phyloP scores from a whole-genome alignment of 2,329 filamentous ascomycete genomes.

The Conoideocrella luteorostrata region DNA sequence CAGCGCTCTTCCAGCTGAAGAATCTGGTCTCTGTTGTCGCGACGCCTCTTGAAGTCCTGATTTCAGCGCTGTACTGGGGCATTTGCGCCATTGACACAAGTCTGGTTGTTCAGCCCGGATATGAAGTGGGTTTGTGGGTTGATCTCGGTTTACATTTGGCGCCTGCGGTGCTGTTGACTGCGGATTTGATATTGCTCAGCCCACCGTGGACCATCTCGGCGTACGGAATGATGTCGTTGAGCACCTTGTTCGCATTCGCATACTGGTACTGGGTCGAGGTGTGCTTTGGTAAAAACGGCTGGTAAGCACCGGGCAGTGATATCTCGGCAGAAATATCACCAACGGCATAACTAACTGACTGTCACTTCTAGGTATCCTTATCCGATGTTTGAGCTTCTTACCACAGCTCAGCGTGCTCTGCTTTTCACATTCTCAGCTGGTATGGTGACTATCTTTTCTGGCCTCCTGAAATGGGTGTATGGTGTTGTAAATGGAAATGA shows the following conservation, averaged over 20 bases:
- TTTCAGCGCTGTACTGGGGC: slow-evolving; percentile 68
- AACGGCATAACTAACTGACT: too few species aligned
- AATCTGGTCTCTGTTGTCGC: slow-evolving; percentile 60
- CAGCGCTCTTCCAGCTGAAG: slow-evolving; percentile 56
- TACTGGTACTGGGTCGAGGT: slow-evolving; percentile 77
- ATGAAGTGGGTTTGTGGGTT: slow-evolving; percentile 47
- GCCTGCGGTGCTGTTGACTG: slow-evolving; percentile 55
- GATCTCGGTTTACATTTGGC: slow-evolving; percentile 62
- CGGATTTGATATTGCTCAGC: slow-evolving; percentile 63
- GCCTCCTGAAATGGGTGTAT: slow-evolving; percentile 64
- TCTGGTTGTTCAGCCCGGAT: slow-evolving; percentile 47
- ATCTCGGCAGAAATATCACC: too few species aligned
- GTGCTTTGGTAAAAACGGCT: slow-evolving; percentile 62
- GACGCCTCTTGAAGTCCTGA: slow-evolving; percentile 64
- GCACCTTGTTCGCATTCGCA: slow-evolving; percentile 51
- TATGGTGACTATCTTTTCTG: slow-evolving; percentile 66
- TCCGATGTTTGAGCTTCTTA: slow-evolving; percentile 68
- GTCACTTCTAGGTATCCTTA: slow-evolving; percentile 64
- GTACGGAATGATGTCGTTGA: slow-evolving; percentile 52
- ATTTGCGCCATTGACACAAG: slow-evolving; percentile 50
- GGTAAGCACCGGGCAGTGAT: slow-evolving; percentile 33
- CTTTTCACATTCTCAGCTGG: slow-evolving; percentile 65
- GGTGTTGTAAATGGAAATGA: slow-evolving; percentile 56
- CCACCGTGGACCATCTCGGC: slow-evolving; percentile 65
- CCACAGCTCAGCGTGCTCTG: slow-evolving; percentile 56